phyloP scores from a whole-genome alignment of 768 basidiomycete species.

The Lactarius vividus region DNA sequence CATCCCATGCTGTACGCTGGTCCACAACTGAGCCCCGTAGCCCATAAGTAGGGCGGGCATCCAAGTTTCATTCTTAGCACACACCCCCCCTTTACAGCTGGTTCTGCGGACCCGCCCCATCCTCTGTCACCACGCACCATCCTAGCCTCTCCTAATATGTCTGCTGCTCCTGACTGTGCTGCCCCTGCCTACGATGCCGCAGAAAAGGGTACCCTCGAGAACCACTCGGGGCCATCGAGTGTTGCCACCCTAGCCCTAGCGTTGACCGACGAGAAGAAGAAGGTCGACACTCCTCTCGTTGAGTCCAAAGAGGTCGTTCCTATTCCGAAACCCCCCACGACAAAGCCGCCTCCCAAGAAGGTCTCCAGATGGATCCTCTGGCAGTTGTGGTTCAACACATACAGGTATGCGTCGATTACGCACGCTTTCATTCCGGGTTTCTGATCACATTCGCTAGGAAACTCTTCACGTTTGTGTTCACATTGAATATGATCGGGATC shows the following conservation, averaged over 20 bases:
- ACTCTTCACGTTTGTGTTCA: constrained; percentile 63
- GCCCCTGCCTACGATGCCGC: constrained; percentile 32
- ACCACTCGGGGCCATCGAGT: constrained; percentile 15
- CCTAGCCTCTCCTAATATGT: constrained; percentile 30
- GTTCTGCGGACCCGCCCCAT: not conserved
- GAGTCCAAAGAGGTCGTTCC: constrained; percentile 37
- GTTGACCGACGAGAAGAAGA: constrained; percentile 30
- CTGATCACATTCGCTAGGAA: constrained; percentile 46
- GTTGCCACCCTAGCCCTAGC: constrained; percentile 16
- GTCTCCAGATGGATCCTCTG: constrained; percentile 59
- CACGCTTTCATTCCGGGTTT: constrained; percentile 5
- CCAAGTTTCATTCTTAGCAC: not conserved
- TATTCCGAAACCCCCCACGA: constrained; percentile 32
- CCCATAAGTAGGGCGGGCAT: constrained; percentile 21
- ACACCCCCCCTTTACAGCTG: constrained; percentile 4
- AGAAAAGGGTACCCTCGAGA: constrained; percentile 34
- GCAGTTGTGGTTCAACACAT: constrained; percentile 76
- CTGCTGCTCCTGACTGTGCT: constrained; percentile 28
- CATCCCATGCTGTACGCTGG: constrained; percentile 12
- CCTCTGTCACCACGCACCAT: constrained; percentile 12
- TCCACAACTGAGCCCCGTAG: constrained; percentile 1
- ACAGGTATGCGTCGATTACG: constrained; percentile 46
- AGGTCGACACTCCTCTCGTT: constrained; percentile 30
- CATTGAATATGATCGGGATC: constrained; percentile 58
- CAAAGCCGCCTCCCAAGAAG: constrained; percentile 43